Evolutionary conservation across 2,329 filamentous ascomycete species (phyloP), one percentile per base, ranked within the genome.

Genomic region (Neonectria hederae): DNA sequence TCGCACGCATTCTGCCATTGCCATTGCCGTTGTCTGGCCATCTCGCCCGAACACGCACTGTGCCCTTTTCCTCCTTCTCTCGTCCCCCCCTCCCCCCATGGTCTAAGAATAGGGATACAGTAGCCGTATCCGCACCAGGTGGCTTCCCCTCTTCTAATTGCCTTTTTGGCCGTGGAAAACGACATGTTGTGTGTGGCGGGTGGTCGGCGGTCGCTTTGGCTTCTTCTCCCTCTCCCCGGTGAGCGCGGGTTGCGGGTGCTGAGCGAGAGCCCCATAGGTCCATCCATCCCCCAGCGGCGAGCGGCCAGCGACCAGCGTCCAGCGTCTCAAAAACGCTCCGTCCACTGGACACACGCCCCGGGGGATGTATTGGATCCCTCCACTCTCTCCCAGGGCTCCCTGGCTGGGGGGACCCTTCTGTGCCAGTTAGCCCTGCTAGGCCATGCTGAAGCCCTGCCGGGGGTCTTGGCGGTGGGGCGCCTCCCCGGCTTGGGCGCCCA

Each of bases 401-500:
- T 48, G 45, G n/a, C n/a, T n/a, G n/a, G n/a, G n/a, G 45, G 22
- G 8, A 35, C 48, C 48, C 48, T 51, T 51, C 28, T 51, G 55
- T 40, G 46, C 55, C 32, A 51, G 26, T 28, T 48, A 24, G 51
- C 51, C 51, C 51, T 32, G 46, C 46, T 11, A 30, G 42, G 52
- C 52, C 54, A 24, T 62, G 59, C 45, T 48, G 52, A 56, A 52
- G 59, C 53, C 59, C 45, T 62, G 59, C 59, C 56, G 48, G 52
- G 52, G 24, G 26, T 58, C 60, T 54, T 63, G 54, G 60, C 54
- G 54, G 60, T 57, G 51, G 60, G 49, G 59, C 43, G 13, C 21
- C 43, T 54, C 54, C 49, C 56, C 60, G 49, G 60, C 54, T 63
- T 52, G 54, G 49, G 43, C 60, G 60, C 60, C 60, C 49, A 63